Percentiles rank a stretch among this genome's conserved stretches.
Evolutionary conservation across 805 yeast genomes (phyloP).

Genomic region (Wickerhamomyces subpelliculosus): DNA sequence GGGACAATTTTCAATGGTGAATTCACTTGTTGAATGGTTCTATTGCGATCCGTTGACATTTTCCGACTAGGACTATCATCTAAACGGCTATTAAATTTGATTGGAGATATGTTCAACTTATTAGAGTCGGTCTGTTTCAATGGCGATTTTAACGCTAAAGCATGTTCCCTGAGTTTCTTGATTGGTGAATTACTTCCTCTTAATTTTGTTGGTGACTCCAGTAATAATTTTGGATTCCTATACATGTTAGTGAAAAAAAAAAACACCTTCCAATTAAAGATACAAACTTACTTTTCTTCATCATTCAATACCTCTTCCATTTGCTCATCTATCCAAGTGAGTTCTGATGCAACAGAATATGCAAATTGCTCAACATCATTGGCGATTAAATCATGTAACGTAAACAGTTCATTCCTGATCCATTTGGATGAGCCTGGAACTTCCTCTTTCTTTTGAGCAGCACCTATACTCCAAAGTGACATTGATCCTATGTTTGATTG

Average conservation of each 20-base stretch:
- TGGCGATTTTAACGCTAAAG: conserved; percentile 14
- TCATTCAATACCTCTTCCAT: conserved; percentile 28
- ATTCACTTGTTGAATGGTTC: no score
- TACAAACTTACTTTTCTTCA: conserved; percentile 17
- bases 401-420: conserved; percentile 38
- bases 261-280: not conserved
- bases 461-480: conserved; percentile 24
- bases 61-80: no score
- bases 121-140: conserved; percentile 13
- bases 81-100: conserved; percentile 11
- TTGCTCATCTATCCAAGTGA: conserved; percentile 35
- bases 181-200: conserved; percentile 22
- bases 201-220: conserved; percentile 21
- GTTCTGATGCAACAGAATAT: conserved; percentile 29
- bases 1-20: no score
- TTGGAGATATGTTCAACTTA: conserved; percentile 14
- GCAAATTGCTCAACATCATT: conserved; percentile 34
- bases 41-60: no score
- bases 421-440: conserved; percentile 48
- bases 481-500: conserved; percentile 7
- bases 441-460: conserved; percentile 20
- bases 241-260: conserved; percentile 7
- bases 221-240: conserved; percentile 18
- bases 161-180: conserved; percentile 16
- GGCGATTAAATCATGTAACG: conserved; percentile 30